Evolutionary conservation across 169 alveolate genomes (phyloP).

Genomic region (Cytauxzoon felis): DNA sequence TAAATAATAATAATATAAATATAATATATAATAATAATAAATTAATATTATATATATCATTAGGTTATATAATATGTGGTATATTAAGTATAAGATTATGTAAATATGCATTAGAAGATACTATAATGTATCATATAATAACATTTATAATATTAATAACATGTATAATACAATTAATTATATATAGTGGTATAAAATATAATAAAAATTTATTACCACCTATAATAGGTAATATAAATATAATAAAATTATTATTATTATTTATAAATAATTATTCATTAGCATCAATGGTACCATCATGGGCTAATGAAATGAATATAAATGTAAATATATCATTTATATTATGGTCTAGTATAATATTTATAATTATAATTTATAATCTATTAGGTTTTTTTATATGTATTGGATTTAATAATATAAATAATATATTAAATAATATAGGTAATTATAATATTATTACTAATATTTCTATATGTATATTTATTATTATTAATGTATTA

Average conservation of each 20-base stretch:
- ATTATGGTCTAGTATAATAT: conserved; percentile 64
- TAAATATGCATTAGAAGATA: conserved; percentile 69
- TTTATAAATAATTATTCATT: conserved; percentile 70
- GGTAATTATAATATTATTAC: conserved; percentile 58
- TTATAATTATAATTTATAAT: conserved; percentile 57
- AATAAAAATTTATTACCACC: conserved; percentile 35
- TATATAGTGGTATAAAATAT: conserved; percentile 23
- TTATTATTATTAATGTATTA: conserved; percentile 62
- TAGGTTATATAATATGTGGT: conserved; percentile 70
- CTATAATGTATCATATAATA: conserved; percentile 65
- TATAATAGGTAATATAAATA: conserved; percentile 45
- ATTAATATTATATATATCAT: conserved; percentile 59
- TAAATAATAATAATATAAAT: conserved; percentile 29
- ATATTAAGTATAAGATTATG: conserved; percentile 62
- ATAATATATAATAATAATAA: conserved; percentile 31
- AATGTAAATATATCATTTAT: conserved; percentile 66
- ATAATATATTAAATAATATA: conserved; percentile 29
- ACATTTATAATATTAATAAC: conserved; percentile 66
- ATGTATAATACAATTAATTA: conserved; percentile 47
- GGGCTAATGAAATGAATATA: conserved; percentile 76
- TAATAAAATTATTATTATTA: conserved; percentile 30
- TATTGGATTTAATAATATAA: conserved; percentile 25
- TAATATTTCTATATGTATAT: conserved; percentile 50
- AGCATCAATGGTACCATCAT: conserved; percentile 70
- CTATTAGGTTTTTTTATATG: conserved; percentile 58